Evolutionary conservation across 257 asterid species (phyloP).

Genomic region (Scutellaria baicalensis): DNA sequence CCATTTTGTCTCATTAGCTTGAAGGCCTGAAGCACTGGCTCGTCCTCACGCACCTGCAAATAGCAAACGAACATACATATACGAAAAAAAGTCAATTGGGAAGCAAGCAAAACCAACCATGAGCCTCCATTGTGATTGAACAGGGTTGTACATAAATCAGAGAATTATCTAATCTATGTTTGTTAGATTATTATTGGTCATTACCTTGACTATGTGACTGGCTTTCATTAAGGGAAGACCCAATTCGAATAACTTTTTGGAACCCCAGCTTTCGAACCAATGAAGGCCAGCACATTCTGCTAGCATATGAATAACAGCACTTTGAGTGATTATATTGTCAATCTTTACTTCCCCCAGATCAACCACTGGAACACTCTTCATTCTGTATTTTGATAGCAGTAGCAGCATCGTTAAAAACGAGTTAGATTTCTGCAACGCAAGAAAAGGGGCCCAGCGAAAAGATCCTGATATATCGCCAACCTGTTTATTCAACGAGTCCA

Average conservation of each 20-base stretch:
- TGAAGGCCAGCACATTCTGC: conserved; percentile 93
- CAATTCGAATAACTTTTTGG: conserved; percentile 73
- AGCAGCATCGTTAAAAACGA: conserved; percentile 95
- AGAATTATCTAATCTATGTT: neutral
- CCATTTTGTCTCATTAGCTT: conserved; percentile 86
- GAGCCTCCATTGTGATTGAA: neutral
- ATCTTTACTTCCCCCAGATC: conserved; percentile 79
- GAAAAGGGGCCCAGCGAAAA: conserved; percentile 99
- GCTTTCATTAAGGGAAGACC: conserved; percentile 83
- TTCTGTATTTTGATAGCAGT: conserved; percentile 80
- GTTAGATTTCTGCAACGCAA: conserved; percentile 86
- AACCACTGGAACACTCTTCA: conserved; percentile 95
- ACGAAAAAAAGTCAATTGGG: neutral
- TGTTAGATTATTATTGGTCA: neutral
- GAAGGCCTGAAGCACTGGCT: conserved; percentile 94
- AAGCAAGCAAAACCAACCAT: neutral
- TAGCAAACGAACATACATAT: neutral
- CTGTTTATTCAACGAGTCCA: conserved; percentile 30
- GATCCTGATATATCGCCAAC: conserved; percentile 92
- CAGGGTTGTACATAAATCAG: neutral
- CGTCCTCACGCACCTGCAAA: conserved; percentile 71
- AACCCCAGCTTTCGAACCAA: conserved; percentile 99
- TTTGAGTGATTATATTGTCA: conserved; percentile 80
- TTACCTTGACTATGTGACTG: conserved; percentile 61
- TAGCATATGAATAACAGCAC: conserved; percentile 97